Evolutionary conservation across 176 grass and related monocot species (phyloP).

Genomic region (Musa itinerans): DNA sequence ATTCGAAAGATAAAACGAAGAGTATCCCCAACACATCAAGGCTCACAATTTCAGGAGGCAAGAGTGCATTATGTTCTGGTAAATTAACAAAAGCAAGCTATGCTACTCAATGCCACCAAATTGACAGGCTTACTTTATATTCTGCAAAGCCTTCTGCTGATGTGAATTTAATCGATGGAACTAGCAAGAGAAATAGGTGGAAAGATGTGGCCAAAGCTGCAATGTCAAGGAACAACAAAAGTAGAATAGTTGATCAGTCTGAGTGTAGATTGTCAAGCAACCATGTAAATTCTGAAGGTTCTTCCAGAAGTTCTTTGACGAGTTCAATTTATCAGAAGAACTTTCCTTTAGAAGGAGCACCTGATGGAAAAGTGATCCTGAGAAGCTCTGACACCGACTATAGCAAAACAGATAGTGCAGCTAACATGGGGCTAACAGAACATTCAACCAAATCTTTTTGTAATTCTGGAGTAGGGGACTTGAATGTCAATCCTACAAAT

Average conservation of each 20-base stretch:
- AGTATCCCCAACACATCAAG: slow-evolving; percentile 14
- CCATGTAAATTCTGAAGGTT: slow-evolving; percentile 14
- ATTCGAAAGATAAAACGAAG: slow-evolving; percentile 5
- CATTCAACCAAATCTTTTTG: neutral
- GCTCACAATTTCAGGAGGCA: neutral
- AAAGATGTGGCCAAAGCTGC: slow-evolving; percentile 7
- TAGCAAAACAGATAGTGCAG: slow-evolving; percentile 1
- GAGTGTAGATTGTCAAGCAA: slow-evolving; percentile 14
- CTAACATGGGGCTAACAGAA: neutral
- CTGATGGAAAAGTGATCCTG: slow-evolving; percentile 25
- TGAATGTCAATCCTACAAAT: slow-evolving; percentile 12
- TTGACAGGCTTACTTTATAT: neutral
- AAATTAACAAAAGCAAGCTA: neutral
- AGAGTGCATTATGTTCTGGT: neutral
- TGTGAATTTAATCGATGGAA: neutral
- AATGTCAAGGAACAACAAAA: slow-evolving; percentile 16
- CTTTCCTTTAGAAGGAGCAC: slow-evolving; percentile 13
- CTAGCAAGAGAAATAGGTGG: too few relatives aligned
- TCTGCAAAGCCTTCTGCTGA: slow-evolving; percentile 7
- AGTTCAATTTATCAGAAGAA: slow-evolving; percentile 9
- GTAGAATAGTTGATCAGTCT: slow-evolving; percentile 16
- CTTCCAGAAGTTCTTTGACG: slow-evolving; percentile 30
- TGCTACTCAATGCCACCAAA: neutral
- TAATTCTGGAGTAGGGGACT: slow-evolving; percentile 20
- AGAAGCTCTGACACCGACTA: neutral